Evolutionary conservation across 352 stramenopile species (phyloP).

Genomic region (Pythium scleroteichum): DNA sequence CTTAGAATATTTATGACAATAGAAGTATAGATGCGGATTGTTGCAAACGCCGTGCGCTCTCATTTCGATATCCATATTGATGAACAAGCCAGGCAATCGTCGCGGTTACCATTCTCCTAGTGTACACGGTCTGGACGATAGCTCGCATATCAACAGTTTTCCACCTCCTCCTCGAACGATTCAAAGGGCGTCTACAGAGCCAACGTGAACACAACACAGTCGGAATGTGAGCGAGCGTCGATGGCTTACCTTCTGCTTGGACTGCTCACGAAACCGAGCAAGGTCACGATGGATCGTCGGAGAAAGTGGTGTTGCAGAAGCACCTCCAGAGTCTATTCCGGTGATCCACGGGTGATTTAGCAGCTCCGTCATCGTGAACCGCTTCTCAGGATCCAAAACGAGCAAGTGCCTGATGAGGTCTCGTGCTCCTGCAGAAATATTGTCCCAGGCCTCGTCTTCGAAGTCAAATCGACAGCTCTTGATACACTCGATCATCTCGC

Average conservation of each 20-base stretch:
- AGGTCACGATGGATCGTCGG: conserved; percentile 72
- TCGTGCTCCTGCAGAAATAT: conserved; percentile 63
- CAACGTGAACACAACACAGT: background rate
- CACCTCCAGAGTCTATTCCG: conserved; percentile 9
- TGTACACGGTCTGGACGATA: conserved; percentile 11
- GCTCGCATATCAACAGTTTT: conserved; percentile 8
- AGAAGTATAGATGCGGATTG: conserved; percentile 14
- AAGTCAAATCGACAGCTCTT: conserved; percentile 79
- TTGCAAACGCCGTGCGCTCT: background rate
- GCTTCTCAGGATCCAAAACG: conserved; percentile 61
- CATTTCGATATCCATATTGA: background rate
- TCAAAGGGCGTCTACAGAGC: conserved; percentile 16
- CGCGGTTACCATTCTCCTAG: background rate
- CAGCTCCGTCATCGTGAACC: conserved; percentile 73
- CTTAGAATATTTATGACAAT: conserved; percentile 29
- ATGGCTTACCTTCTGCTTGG: conserved; percentile 49
- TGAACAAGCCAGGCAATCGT: too few relatives aligned
- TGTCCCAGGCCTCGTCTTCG: conserved; percentile 63
- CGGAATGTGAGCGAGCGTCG: background rate
- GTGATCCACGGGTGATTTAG: conserved; percentile 74
- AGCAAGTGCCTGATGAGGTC: conserved; percentile 79
- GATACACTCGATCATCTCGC: conserved; percentile 83
- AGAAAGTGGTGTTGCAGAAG: conserved; percentile 50
- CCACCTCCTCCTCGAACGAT: conserved; percentile 28
- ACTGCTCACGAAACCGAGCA: conserved; percentile 55